Evolutionary conservation across 108 stramenopile genomes (phyloP), one percentile per base, ranked within the genome.

Genomic region (Nannochloropsis gaditana): DNA sequence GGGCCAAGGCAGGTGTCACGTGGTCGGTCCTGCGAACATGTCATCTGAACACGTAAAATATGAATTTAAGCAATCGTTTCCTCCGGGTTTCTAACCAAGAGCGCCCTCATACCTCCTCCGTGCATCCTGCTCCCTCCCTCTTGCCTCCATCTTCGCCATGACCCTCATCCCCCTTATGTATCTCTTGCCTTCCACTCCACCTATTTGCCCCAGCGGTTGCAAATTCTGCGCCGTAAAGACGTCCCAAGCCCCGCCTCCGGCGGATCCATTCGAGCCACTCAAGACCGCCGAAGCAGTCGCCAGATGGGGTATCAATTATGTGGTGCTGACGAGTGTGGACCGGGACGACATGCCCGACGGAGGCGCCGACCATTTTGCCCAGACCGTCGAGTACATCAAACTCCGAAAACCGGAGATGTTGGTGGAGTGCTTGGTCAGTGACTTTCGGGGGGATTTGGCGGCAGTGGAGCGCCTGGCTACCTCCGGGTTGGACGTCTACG

Each of bases 141-240:
- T 73, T 8, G 3, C 6, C 59, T n/a, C 2, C 59, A 15, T 6
- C 6, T n/a, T n/a, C 8, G 31, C 31, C 31, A 31, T 31, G 1
- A 31, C 31, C 31, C 31, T 31, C 31, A 31, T 31, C 31, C 31
- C 31, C 31, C 31, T 31, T 31, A 31, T 31, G 31, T 31, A 31
- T 31, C 31, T 31, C 31, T 31, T 31, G 31, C 31, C 31, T 31
- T 31, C 31, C 31, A 31, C 31, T 31, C 31, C 31, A 31, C 31
- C 31, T 31, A 98, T 97, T 2, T 99, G 97, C 87, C 98, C 98
- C 9, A 45, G 99, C 11, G 99, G 97, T 9, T 99, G 99, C 90
- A 93, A 94, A 90, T 99, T 99, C 88, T 99, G 99, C 87, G 94
- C 95, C 3, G 96, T 99, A 43, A 98, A 97, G 88, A 99, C 99